Conservation (phyloP, 768 basidiomycete genomes). For the Fomitopsis serialis region DNA sequence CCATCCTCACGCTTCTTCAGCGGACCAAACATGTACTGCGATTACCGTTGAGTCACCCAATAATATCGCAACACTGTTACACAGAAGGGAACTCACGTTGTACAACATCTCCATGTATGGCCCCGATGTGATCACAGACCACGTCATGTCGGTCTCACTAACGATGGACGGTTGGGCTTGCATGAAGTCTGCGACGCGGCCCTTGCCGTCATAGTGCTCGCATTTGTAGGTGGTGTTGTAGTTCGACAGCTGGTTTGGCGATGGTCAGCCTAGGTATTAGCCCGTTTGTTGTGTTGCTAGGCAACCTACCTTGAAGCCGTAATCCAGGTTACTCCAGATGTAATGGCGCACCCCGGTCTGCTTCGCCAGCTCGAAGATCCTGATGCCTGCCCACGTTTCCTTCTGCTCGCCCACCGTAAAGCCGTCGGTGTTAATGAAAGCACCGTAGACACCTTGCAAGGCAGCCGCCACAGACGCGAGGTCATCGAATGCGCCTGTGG, state of each 20-base stretch:
- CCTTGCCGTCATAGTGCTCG: conserved; percentile 36
- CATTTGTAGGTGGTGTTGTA: conserved; percentile 27
- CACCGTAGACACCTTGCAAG: conserved; percentile 29
- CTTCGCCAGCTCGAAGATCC: conserved; percentile 36
- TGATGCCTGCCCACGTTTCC: conserved; percentile 34
- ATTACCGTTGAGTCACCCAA: neutral
- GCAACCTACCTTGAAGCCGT: conserved; percentile 30
- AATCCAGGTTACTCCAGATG: conserved; percentile 36
- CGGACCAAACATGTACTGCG: conserved; percentile 15
- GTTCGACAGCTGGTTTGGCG: conserved; percentile 4
- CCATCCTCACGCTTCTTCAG: conserved; percentile 21
- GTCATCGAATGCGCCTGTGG: conserved; percentile 28
- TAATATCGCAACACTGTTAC: neutral
- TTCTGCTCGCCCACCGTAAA: conserved; percentile 36
- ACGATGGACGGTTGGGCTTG: conserved; percentile 29
- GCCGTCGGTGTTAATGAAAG: conserved; percentile 28
- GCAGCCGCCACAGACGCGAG: conserved; percentile 24
- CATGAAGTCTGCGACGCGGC: conserved; percentile 34
- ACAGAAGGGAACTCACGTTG: conserved; percentile 1
- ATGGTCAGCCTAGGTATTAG: neutral
- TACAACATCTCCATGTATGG: conserved; percentile 16
- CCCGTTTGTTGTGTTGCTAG: neutral
- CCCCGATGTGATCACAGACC: conserved; percentile 32
- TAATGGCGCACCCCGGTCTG: conserved; percentile 30
- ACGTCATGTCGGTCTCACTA: conserved; percentile 27